Evolutionary conservation across 495 filamentous ascomycete genomes (phyloP), one percentile per base, ranked within the genome.

Genomic region (Penicillium diatomitis): DNA sequence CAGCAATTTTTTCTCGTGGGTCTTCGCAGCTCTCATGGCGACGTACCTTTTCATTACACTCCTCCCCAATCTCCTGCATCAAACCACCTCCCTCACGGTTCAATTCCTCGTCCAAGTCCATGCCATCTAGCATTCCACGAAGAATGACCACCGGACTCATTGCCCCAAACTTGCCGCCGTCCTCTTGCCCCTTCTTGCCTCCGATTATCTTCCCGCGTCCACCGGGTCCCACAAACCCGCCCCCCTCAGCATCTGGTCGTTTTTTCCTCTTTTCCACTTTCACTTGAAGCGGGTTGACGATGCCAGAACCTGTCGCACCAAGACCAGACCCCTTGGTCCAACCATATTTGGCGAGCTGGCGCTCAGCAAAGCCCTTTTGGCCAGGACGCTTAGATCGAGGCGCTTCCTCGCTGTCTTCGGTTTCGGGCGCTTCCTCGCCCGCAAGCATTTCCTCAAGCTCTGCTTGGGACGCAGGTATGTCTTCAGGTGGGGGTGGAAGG

Each of bases 21-120:
- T 29, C 35, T 44, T 12, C 36, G 2, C 11, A 46, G 50, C 37
- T 51, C 35, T 44, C 51, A 52, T 51, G 41, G 41, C 27, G 41
- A 55, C 69, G 44, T 54, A 82, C 78, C 78, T 90, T 87, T 41
- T 86, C 78, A 37, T 80, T 79, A 65, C 91, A 96, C 64, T 92
- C 88, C 49, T 95, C 87, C 12, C 92, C 92, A 62, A 98, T 95
- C 67, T 96, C 89, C 67, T 96, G 90, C 56, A 88, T 79, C 53
- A 98, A 62, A 0, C 84, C 86, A 8, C 84, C 84, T 49, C 81
- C 78, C 20, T 65, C 59, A 5, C 62, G 60, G 32, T 69, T 68
- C 54, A 85, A 62, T 68, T 96, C 94, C 2, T 67, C 70, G 44
- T 79, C 75, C 32, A 91, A 69, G 53, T 85, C 76, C 74, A 95